phyloP scores from a whole-genome alignment of 164 flowering plant species.

The Vitis rupestris region DNA sequence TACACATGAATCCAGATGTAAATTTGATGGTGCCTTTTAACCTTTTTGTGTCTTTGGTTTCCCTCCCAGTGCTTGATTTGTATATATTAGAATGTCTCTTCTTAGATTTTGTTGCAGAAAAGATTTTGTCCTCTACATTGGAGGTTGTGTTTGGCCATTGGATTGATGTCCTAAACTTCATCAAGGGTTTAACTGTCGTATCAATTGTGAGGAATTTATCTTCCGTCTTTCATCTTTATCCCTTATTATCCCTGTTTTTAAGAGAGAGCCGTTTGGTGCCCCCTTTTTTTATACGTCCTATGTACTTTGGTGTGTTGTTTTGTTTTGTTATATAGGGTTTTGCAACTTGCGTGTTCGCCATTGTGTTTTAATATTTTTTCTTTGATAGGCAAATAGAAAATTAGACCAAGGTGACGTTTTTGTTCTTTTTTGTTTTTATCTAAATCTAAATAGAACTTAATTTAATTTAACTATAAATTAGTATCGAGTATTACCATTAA shows the following conservation, averaged over 20 bases:
- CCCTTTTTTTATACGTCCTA: background rate
- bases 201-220: slow-evolving; percentile 62
- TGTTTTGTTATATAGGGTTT: background rate
- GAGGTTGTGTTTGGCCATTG: slow-evolving; percentile 91
- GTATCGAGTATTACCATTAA: too few relatives aligned
- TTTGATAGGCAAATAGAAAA: too few relatives aligned
- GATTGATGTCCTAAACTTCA: slow-evolving; percentile 90
- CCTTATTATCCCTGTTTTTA: background rate
- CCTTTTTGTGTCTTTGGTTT: background rate
- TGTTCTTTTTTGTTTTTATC: too few relatives aligned
- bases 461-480: too few relatives aligned
- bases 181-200: slow-evolving; percentile 27
- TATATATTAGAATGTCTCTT: background rate
- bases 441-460: too few relatives aligned
- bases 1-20: background rate
- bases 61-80: background rate
- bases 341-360: too few relatives aligned
- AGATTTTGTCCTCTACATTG: slow-evolving; percentile 80
- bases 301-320: background rate
- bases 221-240: background rate
- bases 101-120: slow-evolving; percentile 47
- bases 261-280: background rate
- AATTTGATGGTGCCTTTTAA: background rate
- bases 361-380: too few relatives aligned
- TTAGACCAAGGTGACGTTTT: too few relatives aligned